Evolutionary conservation across 176 grass and related monocot genomes (phyloP), one percentile per base, ranked within the genome.

Genomic region (Oryza longistaminata): DNA sequence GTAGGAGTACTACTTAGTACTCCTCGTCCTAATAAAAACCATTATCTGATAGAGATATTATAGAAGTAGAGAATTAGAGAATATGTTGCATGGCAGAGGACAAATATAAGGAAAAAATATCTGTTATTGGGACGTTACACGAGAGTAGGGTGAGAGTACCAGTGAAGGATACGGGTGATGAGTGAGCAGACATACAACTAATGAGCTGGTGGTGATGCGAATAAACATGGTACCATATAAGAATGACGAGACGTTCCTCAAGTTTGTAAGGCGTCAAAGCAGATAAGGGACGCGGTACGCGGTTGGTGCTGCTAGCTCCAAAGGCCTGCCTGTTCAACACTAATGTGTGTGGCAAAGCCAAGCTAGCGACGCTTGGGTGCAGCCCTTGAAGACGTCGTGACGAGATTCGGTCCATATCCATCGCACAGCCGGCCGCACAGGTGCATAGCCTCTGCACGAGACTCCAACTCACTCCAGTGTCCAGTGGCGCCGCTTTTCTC

Each of bases 401-500:
- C 15, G 67, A 44, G 39, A 10, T 27, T 29, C 64, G 11, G 82
- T 81, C 76, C 76, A 69, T 74, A 68, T 84, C 74, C 75, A 75
- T 25, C 60, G 45, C 74, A 31, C 29, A 31, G 29, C 29, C 29
- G 29, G 29, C 29, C 29, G 29, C 29, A 66, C 53, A 13, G 9
- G 29, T 22, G 40, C 42, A 12, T 16, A n/a, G 21, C 35, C 42
- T 6, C 53, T 9, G 17, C 19, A n/a, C 53, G 53, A 60, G 19
- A 60, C 15, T 60, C 1, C 9, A 2, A 10, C 6, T 7, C 58
- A 61, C 58, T 21, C 58, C 3, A 35, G 34, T 42, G 40, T 53
- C 50, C 19, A 24, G n/a, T n/a, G 19, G 58, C 21, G 1, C 19
- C 14, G n/a, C 58, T 24, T 62, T 62, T 62, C 9, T 8, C 58